A percentile compares a stretch with the other conserved stretches of the same genome.
These are phyloP conservation scores for Tolypocladium tropicale DNA, from an alignment of 2,329 filamentous ascomycete species.

Conservation along the genomic window DNA sequence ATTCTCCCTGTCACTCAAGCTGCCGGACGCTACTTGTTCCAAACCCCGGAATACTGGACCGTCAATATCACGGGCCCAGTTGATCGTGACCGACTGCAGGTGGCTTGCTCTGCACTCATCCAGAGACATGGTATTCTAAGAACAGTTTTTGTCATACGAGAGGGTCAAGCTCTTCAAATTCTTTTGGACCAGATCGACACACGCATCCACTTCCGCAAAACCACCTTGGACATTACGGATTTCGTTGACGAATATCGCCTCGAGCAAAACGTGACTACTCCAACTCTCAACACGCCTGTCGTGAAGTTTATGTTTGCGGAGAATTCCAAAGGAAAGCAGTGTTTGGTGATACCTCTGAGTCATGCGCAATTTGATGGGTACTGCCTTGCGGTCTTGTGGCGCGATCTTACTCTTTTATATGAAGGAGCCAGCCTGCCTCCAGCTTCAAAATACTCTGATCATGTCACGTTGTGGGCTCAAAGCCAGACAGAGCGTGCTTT, in stretches of 20 bases:
- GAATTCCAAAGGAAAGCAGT: slow-evolving; percentile 2
- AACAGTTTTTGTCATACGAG: slow-evolving; percentile 43
- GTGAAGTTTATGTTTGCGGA: neutral
- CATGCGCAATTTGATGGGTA: slow-evolving; percentile 38
- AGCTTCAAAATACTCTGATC: slow-evolving; percentile 1
- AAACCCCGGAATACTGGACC: slow-evolving; percentile 5
- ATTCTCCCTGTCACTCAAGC: slow-evolving; percentile 4
- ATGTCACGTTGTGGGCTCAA: slow-evolving; percentile 1
- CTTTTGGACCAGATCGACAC: slow-evolving; percentile 4
- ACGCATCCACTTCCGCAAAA: neutral
- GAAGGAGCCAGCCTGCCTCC: slow-evolving; percentile 4
- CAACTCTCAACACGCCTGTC: neutral
- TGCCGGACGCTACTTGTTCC: slow-evolving; percentile 3
- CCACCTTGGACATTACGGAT: slow-evolving; percentile 1
- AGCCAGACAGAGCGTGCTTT: slow-evolving; percentile 1
- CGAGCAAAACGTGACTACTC: neutral
- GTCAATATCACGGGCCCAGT: slow-evolving; percentile 1
- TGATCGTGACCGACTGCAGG: neutral
- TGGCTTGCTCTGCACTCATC: slow-evolving; percentile 19
- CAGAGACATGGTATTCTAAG: slow-evolving; percentile 44
- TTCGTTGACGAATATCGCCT: slow-evolving; percentile 4
- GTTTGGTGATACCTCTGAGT: slow-evolving; percentile 21
- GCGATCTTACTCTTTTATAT: slow-evolving; percentile 26
- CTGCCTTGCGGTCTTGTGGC: slow-evolving; percentile 27
- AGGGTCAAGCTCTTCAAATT: slow-evolving; percentile 2